A percentile compares a stretch with the other conserved stretches of the same genome.
These are phyloP conservation scores for Lactuca saligna DNA, from an alignment of 129 eudicot species.

Conservation along the genomic window DNA sequence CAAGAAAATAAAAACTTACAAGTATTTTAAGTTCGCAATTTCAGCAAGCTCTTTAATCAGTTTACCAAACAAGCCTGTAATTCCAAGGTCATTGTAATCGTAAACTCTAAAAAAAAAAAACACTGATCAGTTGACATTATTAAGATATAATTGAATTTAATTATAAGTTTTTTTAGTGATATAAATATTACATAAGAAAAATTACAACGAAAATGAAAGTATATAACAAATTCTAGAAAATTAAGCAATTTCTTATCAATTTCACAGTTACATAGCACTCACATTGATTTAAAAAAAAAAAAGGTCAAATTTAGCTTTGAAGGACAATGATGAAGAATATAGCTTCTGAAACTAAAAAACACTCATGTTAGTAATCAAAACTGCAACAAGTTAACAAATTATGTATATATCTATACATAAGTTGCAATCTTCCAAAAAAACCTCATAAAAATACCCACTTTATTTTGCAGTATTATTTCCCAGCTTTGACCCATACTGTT, in stretches of 20 bases:
- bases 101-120: too few relatives aligned
- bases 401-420: neutral
- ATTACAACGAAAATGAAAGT: too few relatives aligned
- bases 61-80: too few relatives aligned
- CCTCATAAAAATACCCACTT: neutral
- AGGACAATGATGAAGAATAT: neutral
- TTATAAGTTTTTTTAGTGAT: too few relatives aligned
- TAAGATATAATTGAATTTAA: too few relatives aligned
- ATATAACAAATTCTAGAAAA: neutral
- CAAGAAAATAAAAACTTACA: too few relatives aligned
- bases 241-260: neutral
- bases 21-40: too few relatives aligned
- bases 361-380: neutral
- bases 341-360: neutral
- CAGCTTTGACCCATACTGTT: slow-evolving; percentile 3
- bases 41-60: too few relatives aligned
- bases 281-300: neutral
- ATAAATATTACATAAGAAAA: too few relatives aligned
- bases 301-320: neutral
- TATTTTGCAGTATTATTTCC: neutral
- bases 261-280: slow-evolving; percentile 4
- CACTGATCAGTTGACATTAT: too few relatives aligned
- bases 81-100: too few relatives aligned
- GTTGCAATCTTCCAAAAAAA: neutral
- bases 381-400: neutral